Evolutionary conservation across 1,139 yeast genomes (phyloP).

Genomic region (Yamadazyma membranifaciens): DNA sequence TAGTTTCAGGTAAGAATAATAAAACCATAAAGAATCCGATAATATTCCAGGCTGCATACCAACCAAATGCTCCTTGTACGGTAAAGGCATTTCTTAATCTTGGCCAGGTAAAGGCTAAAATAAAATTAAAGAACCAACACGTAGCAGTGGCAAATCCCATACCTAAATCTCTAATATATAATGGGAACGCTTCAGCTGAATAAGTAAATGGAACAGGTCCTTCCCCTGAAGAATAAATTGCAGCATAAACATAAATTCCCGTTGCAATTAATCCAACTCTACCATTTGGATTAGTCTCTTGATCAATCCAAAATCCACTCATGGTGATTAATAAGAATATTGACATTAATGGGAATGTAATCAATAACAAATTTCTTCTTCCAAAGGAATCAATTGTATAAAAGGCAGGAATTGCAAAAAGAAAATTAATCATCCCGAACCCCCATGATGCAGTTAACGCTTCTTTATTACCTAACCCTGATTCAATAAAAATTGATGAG

Average conservation of each 20-base stretch:
- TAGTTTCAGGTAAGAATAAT: constrained; percentile 70
- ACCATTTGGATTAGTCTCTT: constrained; percentile 39
- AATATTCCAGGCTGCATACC: constrained; percentile 86
- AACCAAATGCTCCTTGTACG: constrained; percentile 85
- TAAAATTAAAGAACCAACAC: constrained; percentile 82
- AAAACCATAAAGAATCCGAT: constrained; percentile 69
- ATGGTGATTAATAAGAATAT: constrained; percentile 70
- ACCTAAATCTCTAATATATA: constrained; percentile 82
- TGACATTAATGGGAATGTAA: constrained; percentile 76
- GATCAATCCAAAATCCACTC: constrained; percentile 67
- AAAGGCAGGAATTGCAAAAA: constrained; percentile 83
- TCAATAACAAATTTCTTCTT: constrained; percentile 65
- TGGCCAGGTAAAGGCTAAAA: constrained; percentile 85
- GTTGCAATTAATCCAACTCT: constrained; percentile 63
- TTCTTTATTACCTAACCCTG: constrained; percentile 60
- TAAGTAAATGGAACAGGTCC: constrained; percentile 93
- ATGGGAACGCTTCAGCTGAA: constrained; percentile 82
- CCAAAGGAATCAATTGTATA: constrained; percentile 81
- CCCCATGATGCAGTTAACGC: constrained; percentile 84
- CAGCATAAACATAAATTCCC: constrained; percentile 74
- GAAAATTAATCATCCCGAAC: constrained; percentile 76
- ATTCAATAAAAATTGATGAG: constrained; percentile 67
- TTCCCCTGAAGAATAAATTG: constrained; percentile 80
- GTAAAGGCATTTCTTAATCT: constrained; percentile 63
- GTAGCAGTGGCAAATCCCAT: constrained; percentile 86